phyloP scores from a whole-genome alignment of 257 asterid genomes.

The Solanum etuberosum region DNA sequence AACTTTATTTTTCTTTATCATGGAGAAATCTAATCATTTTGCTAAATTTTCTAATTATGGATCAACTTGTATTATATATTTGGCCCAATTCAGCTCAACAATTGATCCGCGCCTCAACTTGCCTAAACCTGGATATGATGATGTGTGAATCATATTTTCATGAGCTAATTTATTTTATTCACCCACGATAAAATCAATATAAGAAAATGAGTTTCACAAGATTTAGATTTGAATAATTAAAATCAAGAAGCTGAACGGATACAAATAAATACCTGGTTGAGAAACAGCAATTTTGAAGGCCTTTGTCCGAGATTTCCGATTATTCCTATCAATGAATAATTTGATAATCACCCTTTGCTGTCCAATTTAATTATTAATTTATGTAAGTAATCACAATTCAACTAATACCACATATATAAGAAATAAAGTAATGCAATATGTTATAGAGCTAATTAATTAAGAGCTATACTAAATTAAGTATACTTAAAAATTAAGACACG shows the following conservation, averaged over 20 bases:
- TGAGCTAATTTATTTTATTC: background rate
- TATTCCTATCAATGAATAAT: background rate
- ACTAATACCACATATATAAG: background rate
- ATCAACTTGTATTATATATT: background rate
- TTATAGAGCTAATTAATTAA: background rate
- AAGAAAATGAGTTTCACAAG: background rate
- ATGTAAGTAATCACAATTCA: background rate
- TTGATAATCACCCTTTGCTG: background rate
- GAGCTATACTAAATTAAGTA: background rate
- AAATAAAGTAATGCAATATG: background rate
- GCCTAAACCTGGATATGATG: no score
- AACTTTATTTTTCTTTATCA: background rate
- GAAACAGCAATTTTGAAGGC: conserved; percentile 1
- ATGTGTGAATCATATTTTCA: background rate
- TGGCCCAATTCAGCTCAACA: background rate
- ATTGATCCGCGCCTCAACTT: background rate
- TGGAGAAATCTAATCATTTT: background rate
- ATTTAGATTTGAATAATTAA: background rate
- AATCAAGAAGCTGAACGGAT: background rate
- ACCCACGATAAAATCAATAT: background rate
- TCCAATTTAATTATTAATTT: background rate
- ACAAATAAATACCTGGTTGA: background rate
- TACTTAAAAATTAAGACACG: background rate
- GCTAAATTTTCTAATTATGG: background rate
- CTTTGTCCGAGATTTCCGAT: background rate